phyloP scores from a whole-genome alignment of 1,139 yeast genomes.

The Cylindricascospora bacillispora region DNA sequence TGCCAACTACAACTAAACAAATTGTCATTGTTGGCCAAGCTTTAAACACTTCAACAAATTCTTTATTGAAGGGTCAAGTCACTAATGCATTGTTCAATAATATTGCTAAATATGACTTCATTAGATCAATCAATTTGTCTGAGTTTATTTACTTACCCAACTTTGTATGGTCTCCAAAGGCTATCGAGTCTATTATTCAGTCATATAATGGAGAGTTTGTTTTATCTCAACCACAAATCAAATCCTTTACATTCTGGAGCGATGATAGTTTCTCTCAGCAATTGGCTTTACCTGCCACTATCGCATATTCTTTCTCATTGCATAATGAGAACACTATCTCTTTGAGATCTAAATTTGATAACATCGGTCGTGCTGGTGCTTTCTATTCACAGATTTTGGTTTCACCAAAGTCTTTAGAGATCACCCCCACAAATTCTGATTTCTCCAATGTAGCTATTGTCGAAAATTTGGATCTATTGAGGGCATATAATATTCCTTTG shows the following conservation, averaged over 20 bases:
- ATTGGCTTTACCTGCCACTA: too few species aligned
- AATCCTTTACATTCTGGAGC: too few species aligned
- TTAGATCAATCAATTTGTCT: conserved; percentile 29
- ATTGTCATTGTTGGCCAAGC: conserved; percentile 57
- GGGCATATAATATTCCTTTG: conserved; percentile 47
- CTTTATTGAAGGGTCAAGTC: conserved; percentile 53
- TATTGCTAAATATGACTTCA: conserved; percentile 28
- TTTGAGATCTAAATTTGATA: conserved; percentile 59
- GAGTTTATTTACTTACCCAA: conserved; percentile 41
- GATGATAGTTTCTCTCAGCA: too few species aligned
- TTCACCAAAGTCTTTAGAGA: conserved; percentile 22
- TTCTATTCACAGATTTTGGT: conserved; percentile 63
- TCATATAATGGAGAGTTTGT: too few species aligned
- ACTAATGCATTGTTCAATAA: conserved; percentile 49
- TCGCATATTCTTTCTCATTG: conserved; percentile 63
- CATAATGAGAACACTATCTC: conserved; percentile 43
- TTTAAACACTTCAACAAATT: conserved; percentile 27
- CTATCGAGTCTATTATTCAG: conserved; percentile 38
- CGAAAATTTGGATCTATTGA: conserved; percentile 43
- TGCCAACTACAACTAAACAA: conserved; percentile 48
- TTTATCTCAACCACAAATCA: conserved; percentile 29
- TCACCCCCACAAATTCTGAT: conserved; percentile 33
- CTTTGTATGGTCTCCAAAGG: conserved; percentile 46
- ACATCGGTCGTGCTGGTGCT: conserved; percentile 58
- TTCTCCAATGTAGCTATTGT: conserved; percentile 53